Evolutionary conservation across 1,284 basidiomycete species (phyloP), one percentile per base, ranked within the genome.

Genomic region (Boletus semigastroideus): DNA sequence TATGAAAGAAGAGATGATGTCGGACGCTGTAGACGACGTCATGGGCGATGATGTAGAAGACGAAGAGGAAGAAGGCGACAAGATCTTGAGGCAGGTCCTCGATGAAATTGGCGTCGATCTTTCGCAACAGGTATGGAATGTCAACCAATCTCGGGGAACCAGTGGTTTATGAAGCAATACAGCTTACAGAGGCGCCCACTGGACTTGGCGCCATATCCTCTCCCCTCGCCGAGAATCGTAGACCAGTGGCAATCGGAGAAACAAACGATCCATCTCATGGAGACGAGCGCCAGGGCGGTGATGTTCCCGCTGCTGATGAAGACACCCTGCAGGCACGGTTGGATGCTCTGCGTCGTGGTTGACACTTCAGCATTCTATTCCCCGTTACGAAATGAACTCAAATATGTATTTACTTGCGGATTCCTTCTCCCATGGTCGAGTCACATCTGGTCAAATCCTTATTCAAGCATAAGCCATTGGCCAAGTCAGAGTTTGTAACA

Each of bases 1-100:
- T 72, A 99, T 99, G 97, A 99, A 98, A 74, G 97, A 98, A 73
- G 96, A 98, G 71, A 97, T 99, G 90, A 99, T 99, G 96, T 92
- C 90, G 36, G 97, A 99, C 56, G 91, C 95, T 1, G 90, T 99
- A 10, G 97, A 99, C 72, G 96, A 98, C 65, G 95, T 94, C 36
- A 98, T 99, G 94, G 94, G 97, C 64, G 91, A 92, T 46, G 92
- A 94, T 20, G 77, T 76, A 36, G 93, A 94, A 59, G 95, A 95
- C 48, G 95, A 97, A 71, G 95, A 98, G 63, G 92, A 92, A 60
- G 96, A 98, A 65, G 87, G 94, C 25, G 94, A 99, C 70, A 92
- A 92, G 77, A 97, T 99, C 56, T 73, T 99, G 58, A 94, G 92
- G 64, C 87, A 99, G 71, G 96, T 99, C 28, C 74, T 99, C 43